Evolutionary conservation across 169 alveolate species (phyloP), one percentile per base, ranked within the genome.

Genomic region (Plasmodium falciparum): DNA sequence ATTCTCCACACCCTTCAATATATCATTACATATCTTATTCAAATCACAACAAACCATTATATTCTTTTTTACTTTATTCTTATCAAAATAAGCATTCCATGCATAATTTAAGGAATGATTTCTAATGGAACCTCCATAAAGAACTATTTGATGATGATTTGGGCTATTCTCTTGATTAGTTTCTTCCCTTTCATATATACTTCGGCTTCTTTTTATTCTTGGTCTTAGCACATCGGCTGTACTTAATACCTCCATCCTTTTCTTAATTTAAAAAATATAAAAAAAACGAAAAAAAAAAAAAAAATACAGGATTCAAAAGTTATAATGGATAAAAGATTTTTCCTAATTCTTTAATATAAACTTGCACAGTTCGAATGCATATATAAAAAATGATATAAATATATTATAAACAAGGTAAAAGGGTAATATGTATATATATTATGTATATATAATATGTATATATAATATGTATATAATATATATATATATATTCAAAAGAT

Each of bases 1-100:
- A 61, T 83, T 69, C 52, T 83, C 91, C 1, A 83, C 83, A 33
- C 91, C 91, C 67, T 58, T 83, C 43, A 67, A 83, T 54, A 83
- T 67, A 15, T 83, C 91, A 52, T 29, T 43, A 50, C 91, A 83
- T 15, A 83, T 83, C 24, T 83, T 83, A 15, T 47, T 83, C 59
- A 83, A 83, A 83, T 83, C 91, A 24, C 91, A 83, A 72, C 83
- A 83, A 54, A 83, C 65, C 91, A 83, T 83, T 69, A 83, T 69
- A 69, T 83, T 83, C 45, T 83, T 83, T 72, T 83, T 83, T 69
- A 83, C 29, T 69, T 83, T 83, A 47, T 83, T 67, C 66, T 83
- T 83, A 69, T 83, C 91, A 83, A 83, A 83, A 72, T 83, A 83
- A 54, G 91, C 91, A 69, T 69, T 83, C 91, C 91, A 83, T 83